phyloP scores from a whole-genome alignment of 2,329 filamentous ascomycete genomes.

The Pseudogymnoascus sp. region DNA sequence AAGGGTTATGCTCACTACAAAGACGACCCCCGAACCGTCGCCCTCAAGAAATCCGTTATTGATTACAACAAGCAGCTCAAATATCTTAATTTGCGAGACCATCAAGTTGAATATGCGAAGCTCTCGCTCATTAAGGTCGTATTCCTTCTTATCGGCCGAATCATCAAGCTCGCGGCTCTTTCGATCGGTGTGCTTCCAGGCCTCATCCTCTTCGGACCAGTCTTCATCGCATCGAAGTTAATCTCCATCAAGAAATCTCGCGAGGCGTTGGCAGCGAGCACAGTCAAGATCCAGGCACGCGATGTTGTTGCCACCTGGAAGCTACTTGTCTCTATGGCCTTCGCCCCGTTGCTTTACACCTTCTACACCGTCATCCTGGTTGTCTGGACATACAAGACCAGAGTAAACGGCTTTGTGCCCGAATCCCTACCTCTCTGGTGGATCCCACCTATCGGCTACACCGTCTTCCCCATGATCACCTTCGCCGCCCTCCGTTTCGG shows the following conservation, averaged over 20 bases:
- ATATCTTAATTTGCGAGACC: constrained; percentile 80
- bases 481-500: constrained; percentile 91
- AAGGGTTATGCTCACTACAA: constrained; percentile 91
- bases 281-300: constrained; percentile 78
- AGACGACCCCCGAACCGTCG: constrained; percentile 73
- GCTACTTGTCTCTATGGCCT: constrained; percentile 73
- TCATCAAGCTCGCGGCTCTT: constrained; percentile 68
- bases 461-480: constrained; percentile 78
- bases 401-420: constrained; percentile 74
- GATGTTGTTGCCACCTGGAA: constrained; percentile 96
- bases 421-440: constrained; percentile 71
- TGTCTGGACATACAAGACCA: constrained; percentile 70
- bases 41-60: constrained; percentile 65
- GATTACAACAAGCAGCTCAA: constrained; percentile 82
- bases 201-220: constrained; percentile 75
- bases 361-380: constrained; percentile 69
- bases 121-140: constrained; percentile 71
- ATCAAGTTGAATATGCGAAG: constrained; percentile 87
- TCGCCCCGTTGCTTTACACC: constrained; percentile 74
- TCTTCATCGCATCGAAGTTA: constrained; percentile 75
- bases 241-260: constrained; percentile 76
- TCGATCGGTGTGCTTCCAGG: constrained; percentile 78
- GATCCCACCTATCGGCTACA: constrained; percentile 64
- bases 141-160: constrained; percentile 67
- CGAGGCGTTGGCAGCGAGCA: constrained; percentile 74